Conservation (phyloP, 1,284 basidiomycete genomes). For the Cutaneotrichosporon cavernicola region DNA sequence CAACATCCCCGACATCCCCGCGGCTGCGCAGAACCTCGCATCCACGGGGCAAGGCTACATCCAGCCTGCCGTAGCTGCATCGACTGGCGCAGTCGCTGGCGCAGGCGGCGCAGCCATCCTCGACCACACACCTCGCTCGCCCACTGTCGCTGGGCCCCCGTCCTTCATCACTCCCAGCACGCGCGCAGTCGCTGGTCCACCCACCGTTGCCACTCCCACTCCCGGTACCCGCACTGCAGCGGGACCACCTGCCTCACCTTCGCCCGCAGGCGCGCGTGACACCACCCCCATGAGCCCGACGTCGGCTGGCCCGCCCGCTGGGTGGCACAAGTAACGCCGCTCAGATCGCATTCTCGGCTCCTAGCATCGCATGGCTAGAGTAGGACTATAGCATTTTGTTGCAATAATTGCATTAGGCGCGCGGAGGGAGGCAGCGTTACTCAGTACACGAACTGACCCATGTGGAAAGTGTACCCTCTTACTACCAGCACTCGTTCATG, state of each 20-base stretch:
- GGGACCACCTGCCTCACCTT: neutral
- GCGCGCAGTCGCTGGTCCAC: neutral
- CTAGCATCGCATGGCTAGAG: conserved; percentile 1
- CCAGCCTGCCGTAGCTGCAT: neutral
- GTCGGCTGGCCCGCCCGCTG: conserved; percentile 9
- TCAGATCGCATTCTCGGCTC: neutral
- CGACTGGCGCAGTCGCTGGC: neutral
- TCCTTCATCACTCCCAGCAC: neutral
- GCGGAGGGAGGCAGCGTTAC: neutral
- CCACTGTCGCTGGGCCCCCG: conserved; percentile 7
- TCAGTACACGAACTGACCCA: too few relatives aligned
- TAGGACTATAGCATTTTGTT: conserved; percentile 3
- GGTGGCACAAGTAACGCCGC: conserved; percentile 8
- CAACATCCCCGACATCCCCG: neutral
- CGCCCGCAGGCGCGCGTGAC: neutral
- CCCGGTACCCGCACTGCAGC: neutral
- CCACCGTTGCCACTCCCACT: neutral
- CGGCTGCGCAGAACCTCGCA: neutral
- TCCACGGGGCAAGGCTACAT: neutral
- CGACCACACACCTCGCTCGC: conserved; percentile 2
- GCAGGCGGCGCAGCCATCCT: conserved; percentile 2
- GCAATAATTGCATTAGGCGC: conserved; percentile 1
- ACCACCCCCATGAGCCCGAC: conserved; percentile 6
- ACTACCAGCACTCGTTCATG: too few relatives aligned
- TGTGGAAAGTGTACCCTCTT: too few relatives aligned